Evolutionary conservation across 192 early-diverging fungal species (phyloP), one percentile per base, ranked within the genome.

Genomic region (Linnemannia hyalina): DNA sequence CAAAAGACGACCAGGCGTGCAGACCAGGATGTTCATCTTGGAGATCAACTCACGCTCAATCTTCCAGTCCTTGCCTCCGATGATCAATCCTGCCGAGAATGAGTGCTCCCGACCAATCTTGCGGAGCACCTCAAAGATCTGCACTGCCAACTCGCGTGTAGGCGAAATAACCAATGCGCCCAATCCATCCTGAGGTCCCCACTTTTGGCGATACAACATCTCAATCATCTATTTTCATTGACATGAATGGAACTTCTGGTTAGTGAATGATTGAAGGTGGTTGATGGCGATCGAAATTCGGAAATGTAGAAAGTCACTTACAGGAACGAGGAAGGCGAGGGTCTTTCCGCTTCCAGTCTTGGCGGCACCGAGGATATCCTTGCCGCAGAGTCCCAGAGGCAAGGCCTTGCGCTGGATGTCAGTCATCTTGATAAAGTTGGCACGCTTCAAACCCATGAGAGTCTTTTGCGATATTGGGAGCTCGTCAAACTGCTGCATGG

Each of bases 51-150:
- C 94, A 81, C 95, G 93, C 72, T 97, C 96, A 38, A 93, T 91
- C 55, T 93, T 90, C 41, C 98, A 94, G 76, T 97, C 94, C 88
- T 99, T 98, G 70, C 94, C 98, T 80, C 95, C 98, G 89, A 99
- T 99, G 38, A 99, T 91, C 81, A 99, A 90, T 18, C 98, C 98
- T 36, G 98, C 98, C n/a, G 97, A 98, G 83, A 97, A 93, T 22
- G 90, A 88, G 83, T 97, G 96, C 29, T 91, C 81, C 35, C 88
- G 81, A 23, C 96, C 96, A 69, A 97, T 91, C 73, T 93, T 95
- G 68, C 92, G 90, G 73, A 97, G 88, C 3, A 96, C 95, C 73
- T 95, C 95, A 82, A 99, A 99, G 40, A 98, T 99, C 90, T 99
- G 98, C 47, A 99, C 91, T 2, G 96, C 95, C 76, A 97, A 87